Conservation (phyloP, 148 eudicot genomes). For the Camellia lanceoleosa region DNA sequence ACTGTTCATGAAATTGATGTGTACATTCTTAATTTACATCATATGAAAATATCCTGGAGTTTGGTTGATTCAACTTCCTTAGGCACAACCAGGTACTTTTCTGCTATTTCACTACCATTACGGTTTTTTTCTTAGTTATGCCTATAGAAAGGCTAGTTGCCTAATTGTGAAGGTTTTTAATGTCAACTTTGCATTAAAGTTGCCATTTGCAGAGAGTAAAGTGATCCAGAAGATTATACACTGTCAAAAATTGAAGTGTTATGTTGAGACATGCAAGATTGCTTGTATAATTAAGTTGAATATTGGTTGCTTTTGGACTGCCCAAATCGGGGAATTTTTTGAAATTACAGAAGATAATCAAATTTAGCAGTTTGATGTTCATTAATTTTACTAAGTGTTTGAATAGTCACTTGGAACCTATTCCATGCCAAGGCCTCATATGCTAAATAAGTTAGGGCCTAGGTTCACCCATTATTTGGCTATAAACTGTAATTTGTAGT, state of each 20-base stretch:
- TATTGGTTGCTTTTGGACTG: conserved; percentile 5
- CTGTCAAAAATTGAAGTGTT: not conserved
- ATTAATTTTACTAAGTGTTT: not conserved
- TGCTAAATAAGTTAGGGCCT: not conserved
- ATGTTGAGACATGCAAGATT: not conserved
- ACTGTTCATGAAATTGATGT: no score
- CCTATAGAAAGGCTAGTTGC: not conserved
- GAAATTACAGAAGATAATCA: not conserved
- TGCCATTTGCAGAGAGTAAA: no score
- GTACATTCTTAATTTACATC: no score
- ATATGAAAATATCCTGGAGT: no score
- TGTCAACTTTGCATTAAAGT: not conserved
- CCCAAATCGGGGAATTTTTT: not conserved
- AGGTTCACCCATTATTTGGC: not conserved
- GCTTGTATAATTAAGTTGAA: not conserved
- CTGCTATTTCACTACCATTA: no score
- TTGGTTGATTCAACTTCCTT: no score
- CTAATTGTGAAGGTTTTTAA: not conserved
- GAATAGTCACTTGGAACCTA: no score
- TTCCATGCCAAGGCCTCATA: no score
- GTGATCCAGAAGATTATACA: not conserved
- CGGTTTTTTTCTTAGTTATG: not conserved
- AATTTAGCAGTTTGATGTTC: not conserved
- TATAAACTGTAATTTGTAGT: not conserved
- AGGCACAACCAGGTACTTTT: no score